phyloP scores from a whole-genome alignment of 2,329 filamentous ascomycete genomes.

The Aureobasidium pullulans region DNA sequence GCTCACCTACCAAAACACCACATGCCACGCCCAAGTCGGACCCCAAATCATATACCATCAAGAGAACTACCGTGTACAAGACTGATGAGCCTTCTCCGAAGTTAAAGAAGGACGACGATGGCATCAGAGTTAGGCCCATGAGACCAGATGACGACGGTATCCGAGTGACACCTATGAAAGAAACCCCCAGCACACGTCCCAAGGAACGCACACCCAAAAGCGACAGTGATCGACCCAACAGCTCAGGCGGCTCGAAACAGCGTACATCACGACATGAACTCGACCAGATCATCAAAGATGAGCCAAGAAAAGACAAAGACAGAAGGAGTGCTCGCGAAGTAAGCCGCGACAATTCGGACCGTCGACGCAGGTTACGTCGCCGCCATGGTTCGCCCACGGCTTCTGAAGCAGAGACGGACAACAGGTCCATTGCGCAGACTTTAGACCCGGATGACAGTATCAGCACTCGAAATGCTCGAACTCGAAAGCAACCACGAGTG shows the following conservation, averaged over 20 bases:
- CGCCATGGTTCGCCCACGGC: conserved; percentile 4
- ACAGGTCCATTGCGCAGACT: conserved; percentile 11
- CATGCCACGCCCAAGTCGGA: background rate
- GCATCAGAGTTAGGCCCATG: conserved; percentile 16
- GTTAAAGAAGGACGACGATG: conserved; percentile 19
- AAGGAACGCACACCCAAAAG: background rate
- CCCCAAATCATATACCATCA: conserved; percentile 10
- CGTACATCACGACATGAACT: background rate
- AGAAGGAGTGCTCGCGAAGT: conserved; percentile 1
- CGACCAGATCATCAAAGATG: background rate
- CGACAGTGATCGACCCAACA: background rate
- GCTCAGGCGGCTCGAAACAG: background rate
- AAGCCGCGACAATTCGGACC: conserved; percentile 2
- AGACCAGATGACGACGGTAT: conserved; percentile 4
- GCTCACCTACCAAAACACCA: conserved; percentile 19
- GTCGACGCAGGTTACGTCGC: conserved; percentile 3
- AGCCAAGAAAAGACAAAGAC: background rate
- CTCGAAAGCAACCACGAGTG: conserved; percentile 26
- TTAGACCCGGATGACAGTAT: conserved; percentile 17
- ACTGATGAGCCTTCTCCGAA: background rate
- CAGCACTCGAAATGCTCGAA: conserved; percentile 13
- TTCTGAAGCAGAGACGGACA: conserved; percentile 13
- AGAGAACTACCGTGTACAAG: conserved; percentile 4
- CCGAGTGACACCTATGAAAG: conserved; percentile 2
- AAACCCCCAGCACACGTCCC: background rate